Percentiles rank a stretch among this genome's conserved stretches.
Evolutionary conservation across 2,329 filamentous ascomycete genomes (phyloP).

Genomic region (Hypoxylon sp.): DNA sequence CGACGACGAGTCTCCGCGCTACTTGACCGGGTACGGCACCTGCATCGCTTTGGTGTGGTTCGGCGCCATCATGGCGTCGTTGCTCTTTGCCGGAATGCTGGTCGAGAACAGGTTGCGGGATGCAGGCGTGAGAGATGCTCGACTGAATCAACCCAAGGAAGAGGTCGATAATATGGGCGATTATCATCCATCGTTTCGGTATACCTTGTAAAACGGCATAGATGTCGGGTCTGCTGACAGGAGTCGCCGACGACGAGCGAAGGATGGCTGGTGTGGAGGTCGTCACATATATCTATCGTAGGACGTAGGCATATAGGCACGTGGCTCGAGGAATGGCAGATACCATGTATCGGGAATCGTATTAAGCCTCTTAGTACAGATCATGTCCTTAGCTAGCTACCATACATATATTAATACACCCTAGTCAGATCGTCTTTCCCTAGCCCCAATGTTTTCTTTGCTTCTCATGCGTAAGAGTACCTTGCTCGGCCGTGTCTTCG

Average conservation of each 20-base stretch:
- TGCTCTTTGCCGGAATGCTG: slow-evolving; percentile 52
- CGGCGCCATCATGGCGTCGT: slow-evolving; percentile 45
- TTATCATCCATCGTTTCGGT: slow-evolving; percentile 58
- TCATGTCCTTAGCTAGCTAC: slow-evolving; percentile 9
- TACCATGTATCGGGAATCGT: neutral
- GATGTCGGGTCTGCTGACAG: no score
- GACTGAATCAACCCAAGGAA: slow-evolving; percentile 47
- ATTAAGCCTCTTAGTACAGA: slow-evolving; percentile 17
- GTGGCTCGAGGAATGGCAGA: neutral
- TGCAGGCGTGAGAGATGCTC: slow-evolving; percentile 54
- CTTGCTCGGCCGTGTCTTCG: neutral
- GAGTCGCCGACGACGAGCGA: no score
- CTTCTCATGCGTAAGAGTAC: slow-evolving; percentile 4
- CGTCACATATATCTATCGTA: no score
- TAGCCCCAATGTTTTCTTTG: neutral
- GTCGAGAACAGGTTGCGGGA: slow-evolving; percentile 56
- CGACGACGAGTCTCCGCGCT: slow-evolving; percentile 45
- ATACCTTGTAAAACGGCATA: slow-evolving; percentile 44
- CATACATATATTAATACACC: slow-evolving; percentile 30
- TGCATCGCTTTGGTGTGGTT: slow-evolving; percentile 47
- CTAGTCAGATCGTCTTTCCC: slow-evolving; percentile 3
- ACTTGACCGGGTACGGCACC: slow-evolving; percentile 49
- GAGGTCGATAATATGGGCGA: slow-evolving; percentile 60
- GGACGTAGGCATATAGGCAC: neutral
- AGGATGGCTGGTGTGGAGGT: no score